phyloP scores from a whole-genome alignment of 73 alveolate genomes.

The Paramecium primaurelia region DNA sequence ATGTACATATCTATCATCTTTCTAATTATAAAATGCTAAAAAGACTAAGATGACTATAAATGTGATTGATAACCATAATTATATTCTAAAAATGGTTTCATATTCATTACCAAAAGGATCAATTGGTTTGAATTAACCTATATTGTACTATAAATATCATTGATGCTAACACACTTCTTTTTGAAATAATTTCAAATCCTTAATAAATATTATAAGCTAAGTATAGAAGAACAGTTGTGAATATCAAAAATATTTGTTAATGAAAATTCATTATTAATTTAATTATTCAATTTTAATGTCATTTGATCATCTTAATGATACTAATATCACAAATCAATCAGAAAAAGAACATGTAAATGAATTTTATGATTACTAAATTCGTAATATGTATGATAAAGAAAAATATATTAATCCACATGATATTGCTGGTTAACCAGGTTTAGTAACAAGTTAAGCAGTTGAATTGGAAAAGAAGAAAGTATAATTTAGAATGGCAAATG shows the following conservation, averaged over 20 bases:
- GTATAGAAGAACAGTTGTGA: neutral
- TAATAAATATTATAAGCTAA: neutral
- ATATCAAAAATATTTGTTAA: neutral
- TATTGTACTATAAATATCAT: slow-evolving; percentile 42
- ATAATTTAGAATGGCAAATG: slow-evolving; percentile 60
- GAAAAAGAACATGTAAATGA: slow-evolving; percentile 13
- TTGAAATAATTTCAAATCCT: neutral
- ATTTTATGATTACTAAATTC: slow-evolving; percentile 38
- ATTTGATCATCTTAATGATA: slow-evolving; percentile 29
- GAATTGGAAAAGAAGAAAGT: slow-evolving; percentile 61
- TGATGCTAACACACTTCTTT: slow-evolving; percentile 48
- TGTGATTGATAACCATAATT: slow-evolving; percentile 38
- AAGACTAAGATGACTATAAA: slow-evolving; percentile 67
- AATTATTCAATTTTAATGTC: slow-evolving; percentile 11
- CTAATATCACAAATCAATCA: slow-evolving; percentile 29
- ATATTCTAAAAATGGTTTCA: slow-evolving; percentile 58
- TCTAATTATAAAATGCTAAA: slow-evolving; percentile 55
- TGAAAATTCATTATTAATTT: neutral
- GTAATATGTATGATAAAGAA: slow-evolving; percentile 61
- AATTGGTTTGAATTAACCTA: slow-evolving; percentile 51
- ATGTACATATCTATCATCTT: slow-evolving; percentile 66
- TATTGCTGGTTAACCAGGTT: slow-evolving; percentile 61
- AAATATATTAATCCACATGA: slow-evolving; percentile 58
- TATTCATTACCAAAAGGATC: slow-evolving; percentile 49
- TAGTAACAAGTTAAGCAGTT: slow-evolving; percentile 39